Evolutionary conservation across 2,329 filamentous ascomycete species (phyloP).

Genomic region (Amauroascus verrucosus): DNA sequence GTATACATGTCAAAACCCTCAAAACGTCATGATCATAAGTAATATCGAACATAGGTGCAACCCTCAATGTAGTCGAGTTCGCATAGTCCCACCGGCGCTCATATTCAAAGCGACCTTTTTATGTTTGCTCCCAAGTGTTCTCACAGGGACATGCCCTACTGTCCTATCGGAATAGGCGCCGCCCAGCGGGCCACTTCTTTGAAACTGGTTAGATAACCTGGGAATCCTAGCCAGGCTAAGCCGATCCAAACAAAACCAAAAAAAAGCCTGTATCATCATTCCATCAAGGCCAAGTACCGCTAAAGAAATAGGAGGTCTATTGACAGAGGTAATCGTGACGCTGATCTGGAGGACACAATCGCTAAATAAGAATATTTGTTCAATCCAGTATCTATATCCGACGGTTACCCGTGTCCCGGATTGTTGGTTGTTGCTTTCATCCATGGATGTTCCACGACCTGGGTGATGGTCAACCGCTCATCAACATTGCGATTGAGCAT

Average conservation of each 20-base stretch:
- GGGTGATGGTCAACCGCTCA: conserved; percentile 70
- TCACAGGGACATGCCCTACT: background rate
- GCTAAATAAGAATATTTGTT: background rate
- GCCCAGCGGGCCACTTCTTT: background rate
- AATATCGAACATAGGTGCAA: no score
- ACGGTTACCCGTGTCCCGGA: background rate
- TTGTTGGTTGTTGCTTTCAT: conserved; percentile 23
- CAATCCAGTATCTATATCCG: background rate
- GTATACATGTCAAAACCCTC: background rate
- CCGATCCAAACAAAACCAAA: background rate
- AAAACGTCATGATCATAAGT: background rate
- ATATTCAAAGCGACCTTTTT: no score
- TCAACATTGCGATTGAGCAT: conserved; percentile 91
- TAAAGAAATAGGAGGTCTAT: background rate
- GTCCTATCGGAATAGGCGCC: background rate
- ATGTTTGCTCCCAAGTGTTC: no score
- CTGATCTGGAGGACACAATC: background rate
- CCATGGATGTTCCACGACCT: conserved; percentile 88
- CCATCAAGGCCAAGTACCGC: background rate
- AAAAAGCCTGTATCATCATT: background rate
- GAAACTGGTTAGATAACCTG: background rate
- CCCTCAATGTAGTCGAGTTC: no score
- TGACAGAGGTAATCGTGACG: background rate
- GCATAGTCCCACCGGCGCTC: no score
- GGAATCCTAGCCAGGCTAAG: background rate